These are phyloP conservation scores for Fusarium sulawesiense DNA, from an alignment of 2,329 filamentous ascomycete species.

Conservation along the genomic window DNA sequence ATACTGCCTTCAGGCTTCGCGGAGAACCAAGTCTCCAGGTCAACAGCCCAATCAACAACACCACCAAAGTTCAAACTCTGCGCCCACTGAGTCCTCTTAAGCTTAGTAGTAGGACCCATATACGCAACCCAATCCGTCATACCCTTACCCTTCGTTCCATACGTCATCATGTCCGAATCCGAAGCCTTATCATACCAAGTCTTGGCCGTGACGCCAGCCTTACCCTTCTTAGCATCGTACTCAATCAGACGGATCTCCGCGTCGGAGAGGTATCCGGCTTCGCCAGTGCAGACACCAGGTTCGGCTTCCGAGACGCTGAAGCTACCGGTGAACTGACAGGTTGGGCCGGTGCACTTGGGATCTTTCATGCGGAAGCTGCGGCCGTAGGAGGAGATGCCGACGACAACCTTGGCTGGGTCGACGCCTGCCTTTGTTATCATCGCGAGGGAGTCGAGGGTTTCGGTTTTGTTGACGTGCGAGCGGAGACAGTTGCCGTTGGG, in stretches of 20 bases:
- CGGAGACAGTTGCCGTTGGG: conserved; percentile 50
- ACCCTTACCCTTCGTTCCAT: conserved; percentile 34
- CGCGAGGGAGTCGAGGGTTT: conserved; percentile 50
- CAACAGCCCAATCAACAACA: conserved; percentile 49
- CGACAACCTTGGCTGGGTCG: conserved; percentile 47
- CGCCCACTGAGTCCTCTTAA: conserved; percentile 30
- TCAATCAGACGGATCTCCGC: conserved; percentile 47
- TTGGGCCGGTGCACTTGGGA: conserved; percentile 40
- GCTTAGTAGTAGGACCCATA: conserved; percentile 45
- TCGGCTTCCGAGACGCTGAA: conserved; percentile 40
- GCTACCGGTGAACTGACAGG: conserved; percentile 44
- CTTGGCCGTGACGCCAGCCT: conserved; percentile 28
- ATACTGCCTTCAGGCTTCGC: conserved; percentile 19
- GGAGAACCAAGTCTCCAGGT: conserved; percentile 44
- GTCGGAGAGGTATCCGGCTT: conserved; percentile 46
- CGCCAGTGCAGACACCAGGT: conserved; percentile 42
- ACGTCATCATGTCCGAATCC: conserved; percentile 44
- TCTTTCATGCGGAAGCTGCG: conserved; percentile 46
- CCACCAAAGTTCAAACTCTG: conserved; percentile 47
- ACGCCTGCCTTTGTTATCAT: conserved; percentile 55
- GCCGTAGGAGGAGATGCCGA: conserved; percentile 48
- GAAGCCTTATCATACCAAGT: conserved; percentile 39
- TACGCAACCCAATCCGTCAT: conserved; percentile 48
- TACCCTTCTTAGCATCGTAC: conserved; percentile 32
- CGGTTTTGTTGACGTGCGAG: conserved; percentile 55